These are phyloP conservation scores for Flaveria bidentis DNA, from an alignment of 129 eudicot species.

Conservation along the genomic window DNA sequence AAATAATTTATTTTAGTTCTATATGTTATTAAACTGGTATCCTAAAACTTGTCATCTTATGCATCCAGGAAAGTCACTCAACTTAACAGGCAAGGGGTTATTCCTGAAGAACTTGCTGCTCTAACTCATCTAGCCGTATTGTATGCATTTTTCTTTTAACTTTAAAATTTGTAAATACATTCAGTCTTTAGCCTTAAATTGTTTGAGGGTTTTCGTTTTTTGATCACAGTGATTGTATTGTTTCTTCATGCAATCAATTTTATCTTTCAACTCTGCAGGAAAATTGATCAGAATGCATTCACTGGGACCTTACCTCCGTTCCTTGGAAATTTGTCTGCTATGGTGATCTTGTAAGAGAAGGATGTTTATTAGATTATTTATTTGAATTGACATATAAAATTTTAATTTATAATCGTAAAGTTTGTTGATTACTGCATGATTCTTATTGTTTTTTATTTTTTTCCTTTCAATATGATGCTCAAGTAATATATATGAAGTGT, in stretches of 20 bases:
- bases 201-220: not conserved
- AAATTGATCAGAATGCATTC: slow-evolving; percentile 55
- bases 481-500: not conserved
- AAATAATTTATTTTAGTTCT: not conserved
- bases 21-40: not conserved
- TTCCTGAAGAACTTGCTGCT: slow-evolving; percentile 50
- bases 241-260: not conserved
- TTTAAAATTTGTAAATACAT: not conserved
- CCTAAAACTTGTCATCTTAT: slow-evolving; percentile 17
- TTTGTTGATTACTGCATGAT: not conserved
- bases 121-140: slow-evolving; percentile 47
- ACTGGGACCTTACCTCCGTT: slow-evolving; percentile 67
- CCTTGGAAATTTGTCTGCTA: slow-evolving; percentile 55
- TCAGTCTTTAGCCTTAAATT: not conserved
- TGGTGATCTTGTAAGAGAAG: slow-evolving; percentile 42
- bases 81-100: slow-evolving; percentile 44
- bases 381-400: not conserved
- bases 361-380: slow-evolving; percentile 19
- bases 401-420: not conserved
- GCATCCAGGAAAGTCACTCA: slow-evolving; percentile 50
- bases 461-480: slow-evolving; percentile 1
- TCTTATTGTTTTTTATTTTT: not conserved
- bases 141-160: slow-evolving; percentile 34
- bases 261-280: slow-evolving; percentile 37
- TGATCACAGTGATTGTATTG: slow-evolving; percentile 6